phyloP scores from a whole-genome alignment of 352 stramenopile genomes.

The Globisporangium ultimum region DNA sequence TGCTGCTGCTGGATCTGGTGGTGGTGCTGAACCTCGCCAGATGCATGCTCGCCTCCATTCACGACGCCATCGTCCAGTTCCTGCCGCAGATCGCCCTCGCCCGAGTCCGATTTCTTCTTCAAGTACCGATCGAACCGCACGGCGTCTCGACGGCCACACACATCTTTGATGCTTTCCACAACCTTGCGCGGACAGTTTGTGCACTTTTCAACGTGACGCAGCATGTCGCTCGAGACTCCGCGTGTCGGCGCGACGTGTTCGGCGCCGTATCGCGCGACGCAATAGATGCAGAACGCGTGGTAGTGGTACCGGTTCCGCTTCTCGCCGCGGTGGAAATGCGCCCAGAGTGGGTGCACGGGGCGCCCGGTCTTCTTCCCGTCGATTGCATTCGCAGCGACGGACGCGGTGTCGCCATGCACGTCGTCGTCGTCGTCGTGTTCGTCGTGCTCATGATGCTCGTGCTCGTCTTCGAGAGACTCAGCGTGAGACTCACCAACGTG shows the following conservation, averaged over 20 bases:
- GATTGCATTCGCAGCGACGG: background rate
- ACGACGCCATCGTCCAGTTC: slow-evolving; percentile 4
- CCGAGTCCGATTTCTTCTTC: slow-evolving; percentile 23
- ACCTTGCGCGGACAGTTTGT: slow-evolving; percentile 62
- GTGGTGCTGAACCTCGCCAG: background rate
- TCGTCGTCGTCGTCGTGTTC: too few relatives aligned
- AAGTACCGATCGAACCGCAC: slow-evolving; percentile 31
- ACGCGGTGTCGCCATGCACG: too few relatives aligned
- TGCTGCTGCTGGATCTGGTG: slow-evolving; percentile 1
- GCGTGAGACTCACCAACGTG: too few relatives aligned
- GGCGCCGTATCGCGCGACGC: slow-evolving; percentile 49
- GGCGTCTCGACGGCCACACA: slow-evolving; percentile 46
- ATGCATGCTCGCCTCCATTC: background rate
- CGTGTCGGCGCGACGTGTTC: slow-evolving; percentile 63
- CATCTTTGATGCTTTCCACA: slow-evolving; percentile 55
- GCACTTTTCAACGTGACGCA: slow-evolving; percentile 76
- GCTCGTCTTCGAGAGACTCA: too few relatives aligned
- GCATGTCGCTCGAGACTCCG: slow-evolving; percentile 77
- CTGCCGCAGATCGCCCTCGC: slow-evolving; percentile 15
- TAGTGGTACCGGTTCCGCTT: slow-evolving; percentile 87
- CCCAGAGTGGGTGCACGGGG: slow-evolving; percentile 72
- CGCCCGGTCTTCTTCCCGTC: slow-evolving; percentile 63
- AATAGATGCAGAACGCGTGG: slow-evolving; percentile 82
- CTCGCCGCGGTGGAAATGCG: slow-evolving; percentile 79
- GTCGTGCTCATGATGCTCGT: too few relatives aligned